phyloP scores from a whole-genome alignment of 108 stramenopile genomes.

The Mayamaea pseudoterrestris region DNA sequence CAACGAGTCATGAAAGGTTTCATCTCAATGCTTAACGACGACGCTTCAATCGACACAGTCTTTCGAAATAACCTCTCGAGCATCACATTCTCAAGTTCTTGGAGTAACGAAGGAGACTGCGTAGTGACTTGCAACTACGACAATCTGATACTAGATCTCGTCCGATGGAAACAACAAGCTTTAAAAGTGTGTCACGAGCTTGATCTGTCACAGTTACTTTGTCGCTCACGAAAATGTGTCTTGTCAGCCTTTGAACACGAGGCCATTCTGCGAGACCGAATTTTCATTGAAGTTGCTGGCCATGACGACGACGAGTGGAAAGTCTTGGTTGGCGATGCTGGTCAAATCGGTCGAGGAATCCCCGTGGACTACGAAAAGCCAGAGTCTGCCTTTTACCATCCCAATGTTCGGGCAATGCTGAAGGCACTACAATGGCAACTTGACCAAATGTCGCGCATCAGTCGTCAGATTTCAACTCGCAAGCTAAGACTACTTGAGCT shows the following conservation, averaged over 20 bases:
- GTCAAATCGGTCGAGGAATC: conserved; percentile 7
- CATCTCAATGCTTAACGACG: conserved; percentile 13
- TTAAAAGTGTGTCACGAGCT: conserved; percentile 16
- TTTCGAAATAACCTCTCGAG: too few species aligned
- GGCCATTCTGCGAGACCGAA: neutral
- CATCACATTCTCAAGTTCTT: conserved; percentile 41
- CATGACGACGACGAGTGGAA: neutral
- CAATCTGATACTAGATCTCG: conserved; percentile 18
- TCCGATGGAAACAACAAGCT: conserved; percentile 33
- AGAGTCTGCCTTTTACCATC: conserved; percentile 62
- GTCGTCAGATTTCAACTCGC: neutral
- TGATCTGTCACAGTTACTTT: conserved; percentile 25
- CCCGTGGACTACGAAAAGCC: conserved; percentile 52
- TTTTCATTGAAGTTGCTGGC: neutral
- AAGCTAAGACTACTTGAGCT: conserved; percentile 38
- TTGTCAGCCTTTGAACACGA: conserved; percentile 3
- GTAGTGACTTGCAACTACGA: conserved; percentile 45
- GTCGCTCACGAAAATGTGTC: conserved; percentile 30
- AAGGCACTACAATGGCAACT: conserved; percentile 58
- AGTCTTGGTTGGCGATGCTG: neutral
- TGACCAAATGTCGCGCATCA: conserved; percentile 18
- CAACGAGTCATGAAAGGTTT: conserved; percentile 37
- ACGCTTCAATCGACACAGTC: too few species aligned
- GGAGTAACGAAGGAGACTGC: conserved; percentile 34
- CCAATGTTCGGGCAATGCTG: conserved; percentile 57